These are phyloP conservation scores for Colletotrichum limetticola DNA, from an alignment of 2,329 filamentous ascomycete species.

Conservation along the genomic window DNA sequence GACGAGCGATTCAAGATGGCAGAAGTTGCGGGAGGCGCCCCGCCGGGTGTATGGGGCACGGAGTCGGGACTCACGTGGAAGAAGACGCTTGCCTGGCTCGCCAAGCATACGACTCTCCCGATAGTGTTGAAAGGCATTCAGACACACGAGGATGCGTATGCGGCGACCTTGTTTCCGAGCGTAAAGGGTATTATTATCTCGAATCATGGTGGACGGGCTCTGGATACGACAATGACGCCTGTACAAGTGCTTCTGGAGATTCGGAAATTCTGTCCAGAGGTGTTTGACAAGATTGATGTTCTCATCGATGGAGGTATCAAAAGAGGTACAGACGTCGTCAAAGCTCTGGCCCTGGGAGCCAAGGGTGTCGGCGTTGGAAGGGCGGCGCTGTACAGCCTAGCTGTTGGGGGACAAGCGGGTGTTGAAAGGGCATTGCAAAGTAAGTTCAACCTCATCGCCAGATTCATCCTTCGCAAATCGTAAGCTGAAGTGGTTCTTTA, in stretches of 20 bases:
- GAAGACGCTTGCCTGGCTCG: constrained; percentile 62
- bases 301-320: constrained; percentile 65
- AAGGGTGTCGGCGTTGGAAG: constrained; percentile 64
- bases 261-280: constrained; percentile 58
- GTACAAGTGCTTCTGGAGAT: constrained; percentile 61
- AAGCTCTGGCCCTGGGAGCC: constrained; percentile 63
- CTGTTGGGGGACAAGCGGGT: constrained; percentile 62
- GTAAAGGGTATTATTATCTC: constrained; percentile 65
- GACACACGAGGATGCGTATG: constrained; percentile 58
- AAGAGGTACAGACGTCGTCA: constrained; percentile 64
- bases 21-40: constrained; percentile 45
- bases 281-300: constrained; percentile 60
- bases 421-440: constrained; percentile 65
- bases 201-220: constrained; percentile 68
- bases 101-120: constrained; percentile 55
- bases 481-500: constrained; percentile 9
- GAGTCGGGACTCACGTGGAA: constrained; percentile 63
- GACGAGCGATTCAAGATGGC: constrained; percentile 65
- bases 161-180: constrained; percentile 28
- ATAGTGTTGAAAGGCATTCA: constrained; percentile 69
- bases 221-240: constrained; percentile 49
- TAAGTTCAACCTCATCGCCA: constrained; percentile 47
- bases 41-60: constrained; percentile 44
- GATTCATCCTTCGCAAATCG: background rate
- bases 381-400: constrained; percentile 62